Evolutionary conservation across 495 filamentous ascomycete genomes (phyloP).

Genomic region (Lasiosphaeria ovina): DNA sequence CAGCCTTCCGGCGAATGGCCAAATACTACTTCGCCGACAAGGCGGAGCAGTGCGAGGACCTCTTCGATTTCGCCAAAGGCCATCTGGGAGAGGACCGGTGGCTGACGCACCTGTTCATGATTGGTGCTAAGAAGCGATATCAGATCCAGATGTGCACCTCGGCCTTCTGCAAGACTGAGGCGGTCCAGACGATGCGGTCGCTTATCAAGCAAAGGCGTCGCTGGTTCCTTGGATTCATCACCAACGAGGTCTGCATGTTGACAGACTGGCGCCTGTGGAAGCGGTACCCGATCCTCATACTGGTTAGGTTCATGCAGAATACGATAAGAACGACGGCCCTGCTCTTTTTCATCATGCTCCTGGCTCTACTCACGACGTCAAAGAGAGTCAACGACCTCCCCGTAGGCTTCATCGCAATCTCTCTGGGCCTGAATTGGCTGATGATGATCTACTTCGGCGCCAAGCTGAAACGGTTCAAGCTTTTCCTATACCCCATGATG

Average conservation of each 20-base stretch:
- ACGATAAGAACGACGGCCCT: constrained; percentile 94
- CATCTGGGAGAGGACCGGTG: constrained; percentile 96
- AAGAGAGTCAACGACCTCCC: constrained; percentile 76
- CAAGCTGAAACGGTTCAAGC: constrained; percentile 83
- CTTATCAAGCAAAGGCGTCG: constrained; percentile 92
- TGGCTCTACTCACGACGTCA: constrained; percentile 82
- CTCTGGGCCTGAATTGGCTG: constrained; percentile 88
- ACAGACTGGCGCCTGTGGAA: constrained; percentile 90
- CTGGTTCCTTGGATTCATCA: constrained; percentile 98
- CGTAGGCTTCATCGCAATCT: constrained; percentile 93
- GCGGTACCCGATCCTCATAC: constrained; percentile 83
- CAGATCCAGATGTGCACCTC: constrained; percentile 97
- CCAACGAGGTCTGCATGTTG: constrained; percentile 98
- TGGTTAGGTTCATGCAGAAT: constrained; percentile 92
- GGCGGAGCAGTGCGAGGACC: constrained; percentile 90
- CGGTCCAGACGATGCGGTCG: constrained; percentile 81
- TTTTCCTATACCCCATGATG: constrained; percentile 94
- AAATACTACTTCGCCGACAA: constrained; percentile 99
- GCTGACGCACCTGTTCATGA: constrained; percentile 99
- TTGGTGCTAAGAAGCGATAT: constrained; percentile 86
- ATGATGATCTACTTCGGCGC: constrained; percentile 96
- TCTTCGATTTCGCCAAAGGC: constrained; percentile 95
- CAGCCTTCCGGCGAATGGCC: constrained; percentile 93
- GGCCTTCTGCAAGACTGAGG: constrained; percentile 98
- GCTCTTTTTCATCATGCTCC: constrained; percentile 92